These are phyloP conservation scores for Cicer pinnatifidum DNA, from an alignment of 306 rosid species.

Conservation along the genomic window DNA sequence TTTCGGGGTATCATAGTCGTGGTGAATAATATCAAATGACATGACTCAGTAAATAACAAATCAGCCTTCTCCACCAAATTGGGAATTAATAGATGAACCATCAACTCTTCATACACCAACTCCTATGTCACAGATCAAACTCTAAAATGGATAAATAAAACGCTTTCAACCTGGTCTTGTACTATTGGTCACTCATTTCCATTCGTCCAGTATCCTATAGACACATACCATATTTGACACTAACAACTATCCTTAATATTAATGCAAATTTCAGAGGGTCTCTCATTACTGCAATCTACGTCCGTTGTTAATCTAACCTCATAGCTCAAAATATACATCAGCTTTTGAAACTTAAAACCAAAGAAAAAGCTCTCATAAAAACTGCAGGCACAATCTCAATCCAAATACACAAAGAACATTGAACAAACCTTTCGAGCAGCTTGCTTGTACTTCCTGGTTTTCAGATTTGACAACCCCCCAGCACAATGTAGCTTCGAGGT, in stretches of 20 bases:
- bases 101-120: neutral
- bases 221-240: no score
- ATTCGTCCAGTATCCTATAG: neutral
- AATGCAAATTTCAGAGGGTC: neutral
- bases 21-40: slow-evolving; percentile 13
- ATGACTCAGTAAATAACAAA: neutral
- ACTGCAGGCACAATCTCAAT: slow-evolving; percentile 21
- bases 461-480: slow-evolving; percentile 86
- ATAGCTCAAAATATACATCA: slow-evolving; percentile 3
- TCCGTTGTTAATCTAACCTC: neutral
- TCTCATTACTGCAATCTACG: neutral
- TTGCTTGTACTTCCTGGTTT: slow-evolving; percentile 86
- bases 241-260: neutral
- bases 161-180: neutral
- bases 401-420: neutral
- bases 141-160: neutral
- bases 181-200: neutral
- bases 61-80: neutral
- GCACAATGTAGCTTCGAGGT: slow-evolving; percentile 81
- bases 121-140: slow-evolving; percentile 17
- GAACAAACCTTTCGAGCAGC: slow-evolving; percentile 96
- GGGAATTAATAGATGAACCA: slow-evolving; percentile 1
- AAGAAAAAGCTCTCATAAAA: neutral
- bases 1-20: slow-evolving; percentile 1
- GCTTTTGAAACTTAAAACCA: neutral